Evolutionary conservation across 192 early-diverging fungal species (phyloP), one percentile per base, ranked within the genome.

Genomic region (Gonapodya prolifera): DNA sequence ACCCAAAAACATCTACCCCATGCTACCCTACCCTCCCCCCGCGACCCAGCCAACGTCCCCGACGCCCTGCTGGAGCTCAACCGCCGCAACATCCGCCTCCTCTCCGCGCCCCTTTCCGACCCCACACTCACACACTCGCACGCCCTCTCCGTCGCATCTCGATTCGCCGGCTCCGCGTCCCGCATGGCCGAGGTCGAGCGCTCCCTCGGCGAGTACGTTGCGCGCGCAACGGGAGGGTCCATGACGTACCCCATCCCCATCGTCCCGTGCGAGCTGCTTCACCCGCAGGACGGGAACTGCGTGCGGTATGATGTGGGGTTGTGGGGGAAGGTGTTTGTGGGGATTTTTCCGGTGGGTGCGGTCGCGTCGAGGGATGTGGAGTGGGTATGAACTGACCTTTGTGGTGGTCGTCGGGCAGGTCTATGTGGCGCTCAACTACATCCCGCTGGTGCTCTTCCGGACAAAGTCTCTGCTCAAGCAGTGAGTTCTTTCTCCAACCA

Each of bases 221-320:
- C 8, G 45, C 8, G 45, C 23, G 45, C 45, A 16, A 61, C 45
- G 45, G 45, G 45, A 23, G 45, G 45, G 23, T 8, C 45, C 45
- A n/a, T n/a, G n/a, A n/a, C n/a, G n/a, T 32, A 13, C 8, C 71
- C 71, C 28, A 2, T 73, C 2, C 71, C 71, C 16, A 73, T 73
- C 71, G 71, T 73, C 8, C 71, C 71, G 71, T 73, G 71, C 31
- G 71, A 73, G 71, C 18, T 32, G 71, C 71, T 73, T 2, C 71
- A 73, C 31, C 28, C 71, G 28, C 2, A 32, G 16, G 71, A 73
- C 28, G 8, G 32, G 8, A 32, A 29, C 8, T 73, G 71, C 71
- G 28, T 73, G 13, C 71, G 71, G 71, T 73, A 73, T 29, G 32
- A 73, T 32, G 71, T 32, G 28, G 31, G 18, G 16, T 29, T 73